phyloP scores from a whole-genome alignment of 1,284 basidiomycete species.

The Phellopilus nigrolimitatus region DNA sequence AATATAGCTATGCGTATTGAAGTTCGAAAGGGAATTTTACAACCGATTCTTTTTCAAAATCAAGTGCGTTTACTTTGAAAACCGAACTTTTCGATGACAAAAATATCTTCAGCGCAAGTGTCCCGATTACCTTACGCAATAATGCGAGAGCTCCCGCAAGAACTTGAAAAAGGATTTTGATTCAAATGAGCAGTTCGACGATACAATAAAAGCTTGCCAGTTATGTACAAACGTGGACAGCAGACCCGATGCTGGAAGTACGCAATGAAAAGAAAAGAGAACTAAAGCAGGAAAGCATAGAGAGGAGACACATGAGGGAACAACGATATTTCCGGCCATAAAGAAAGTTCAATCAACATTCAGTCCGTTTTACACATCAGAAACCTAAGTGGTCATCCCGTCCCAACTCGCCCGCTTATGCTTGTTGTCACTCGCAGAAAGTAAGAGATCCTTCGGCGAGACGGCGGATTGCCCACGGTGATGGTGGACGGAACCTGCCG shows the following conservation, averaged over 20 bases:
- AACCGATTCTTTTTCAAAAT: too few relatives aligned
- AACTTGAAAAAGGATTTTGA: not conserved
- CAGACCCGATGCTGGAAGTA: not conserved
- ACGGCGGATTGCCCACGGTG: conserved; percentile 64
- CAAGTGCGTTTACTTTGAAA: too few relatives aligned
- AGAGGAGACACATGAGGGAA: not conserved
- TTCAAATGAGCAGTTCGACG: not conserved
- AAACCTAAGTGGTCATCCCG: conserved; percentile 32
- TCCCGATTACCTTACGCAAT: too few relatives aligned
- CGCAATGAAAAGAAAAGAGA: not conserved
- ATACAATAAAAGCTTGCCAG: not conserved
- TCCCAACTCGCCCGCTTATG: conserved; percentile 76
- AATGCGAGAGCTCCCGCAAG: too few relatives aligned
- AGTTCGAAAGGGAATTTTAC: too few relatives aligned
- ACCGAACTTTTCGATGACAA: too few relatives aligned
- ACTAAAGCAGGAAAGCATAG: not conserved
- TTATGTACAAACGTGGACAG: not conserved
- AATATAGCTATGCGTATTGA: too few relatives aligned
- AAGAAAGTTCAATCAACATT: not conserved
- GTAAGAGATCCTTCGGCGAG: conserved; percentile 60
- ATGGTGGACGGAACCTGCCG: conserved; percentile 30
- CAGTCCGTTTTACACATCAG: not conserved
- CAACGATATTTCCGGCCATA: not conserved
- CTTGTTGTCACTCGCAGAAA: conserved; percentile 54
- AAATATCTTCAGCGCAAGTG: too few relatives aligned